These are phyloP conservation scores for Isatis tinctoria DNA, from an alignment of 345 rosid genomes.

Conservation along the genomic window DNA sequence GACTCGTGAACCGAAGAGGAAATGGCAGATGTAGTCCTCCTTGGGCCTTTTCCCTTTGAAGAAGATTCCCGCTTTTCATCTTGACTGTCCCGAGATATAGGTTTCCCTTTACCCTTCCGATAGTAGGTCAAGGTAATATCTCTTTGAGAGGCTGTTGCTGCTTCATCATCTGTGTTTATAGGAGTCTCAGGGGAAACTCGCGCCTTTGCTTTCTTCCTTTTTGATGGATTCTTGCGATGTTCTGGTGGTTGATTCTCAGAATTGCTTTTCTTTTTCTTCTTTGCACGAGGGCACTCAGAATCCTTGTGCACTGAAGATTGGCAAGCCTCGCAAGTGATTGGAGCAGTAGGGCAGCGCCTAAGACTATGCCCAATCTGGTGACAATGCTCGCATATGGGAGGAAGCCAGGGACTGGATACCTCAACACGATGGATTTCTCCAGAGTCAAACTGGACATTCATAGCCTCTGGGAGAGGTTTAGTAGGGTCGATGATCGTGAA, in stretches of 20 bases:
- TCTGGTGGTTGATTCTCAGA: too few relatives aligned
- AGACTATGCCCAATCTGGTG: not conserved
- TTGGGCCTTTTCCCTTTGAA: too few relatives aligned
- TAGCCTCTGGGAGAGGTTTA: not conserved
- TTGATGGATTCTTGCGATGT: fast-evolving
- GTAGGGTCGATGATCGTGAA: not conserved
- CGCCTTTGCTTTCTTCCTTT: too few relatives aligned
- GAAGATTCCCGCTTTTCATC: too few relatives aligned
- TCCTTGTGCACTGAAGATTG: not conserved
- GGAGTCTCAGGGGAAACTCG: too few relatives aligned
- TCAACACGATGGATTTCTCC: not conserved
- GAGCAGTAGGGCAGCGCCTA: not conserved
- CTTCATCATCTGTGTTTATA: too few relatives aligned
- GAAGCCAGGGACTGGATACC: not conserved
- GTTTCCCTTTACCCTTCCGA: too few relatives aligned
- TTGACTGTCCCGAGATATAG: too few relatives aligned
- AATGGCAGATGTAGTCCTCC: too few relatives aligned
- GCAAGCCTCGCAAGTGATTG: not conserved
- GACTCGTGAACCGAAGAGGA: not conserved
- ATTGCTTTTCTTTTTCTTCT: too few relatives aligned
- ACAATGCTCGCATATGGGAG: not conserved
- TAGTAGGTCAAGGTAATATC: too few relatives aligned
- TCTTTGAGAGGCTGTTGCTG: too few relatives aligned
- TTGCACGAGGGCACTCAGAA: not conserved
- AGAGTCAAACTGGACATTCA: not conserved